phyloP scores from a whole-genome alignment of 2,329 filamentous ascomycete genomes.

The Aspergillus niger region DNA sequence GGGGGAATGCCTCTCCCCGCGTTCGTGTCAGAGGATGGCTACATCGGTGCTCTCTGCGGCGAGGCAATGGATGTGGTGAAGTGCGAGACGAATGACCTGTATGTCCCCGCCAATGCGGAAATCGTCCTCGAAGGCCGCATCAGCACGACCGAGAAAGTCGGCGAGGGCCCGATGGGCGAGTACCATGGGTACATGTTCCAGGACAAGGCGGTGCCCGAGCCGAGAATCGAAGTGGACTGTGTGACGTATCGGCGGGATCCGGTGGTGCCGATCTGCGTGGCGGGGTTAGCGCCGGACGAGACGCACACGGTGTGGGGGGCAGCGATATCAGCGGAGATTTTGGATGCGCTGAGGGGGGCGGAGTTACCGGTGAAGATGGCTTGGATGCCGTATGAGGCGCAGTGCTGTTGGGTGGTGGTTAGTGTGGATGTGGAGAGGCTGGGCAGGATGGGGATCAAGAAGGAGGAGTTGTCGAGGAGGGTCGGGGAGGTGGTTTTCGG shows the following conservation, averaged over 20 bases:
- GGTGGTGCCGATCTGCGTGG: conserved; percentile 21
- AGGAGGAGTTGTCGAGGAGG: not conserved
- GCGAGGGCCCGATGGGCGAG: conserved; percentile 26
- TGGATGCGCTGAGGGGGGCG: conserved; percentile 19
- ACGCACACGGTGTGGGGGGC: conserved; percentile 25
- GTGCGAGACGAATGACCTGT: conserved; percentile 25
- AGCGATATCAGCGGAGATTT: conserved; percentile 21
- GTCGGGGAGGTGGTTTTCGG: not conserved
- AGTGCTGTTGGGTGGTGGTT: not conserved
- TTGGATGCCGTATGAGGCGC: conserved; percentile 22
- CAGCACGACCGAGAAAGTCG: conserved; percentile 18
- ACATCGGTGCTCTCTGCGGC: not conserved
- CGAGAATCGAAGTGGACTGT: conserved; percentile 22
- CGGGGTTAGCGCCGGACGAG: conserved; percentile 21
- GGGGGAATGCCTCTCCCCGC: not conserved
- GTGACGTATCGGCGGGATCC: conserved; percentile 20
- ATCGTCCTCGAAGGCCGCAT: conserved; percentile 24
- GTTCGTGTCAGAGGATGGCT: not conserved
- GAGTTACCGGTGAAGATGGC: conserved; percentile 21
- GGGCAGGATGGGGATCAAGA: not conserved
- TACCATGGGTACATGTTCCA: conserved; percentile 25
- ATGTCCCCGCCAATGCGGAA: conserved; percentile 24
- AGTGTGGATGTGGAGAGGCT: not conserved
- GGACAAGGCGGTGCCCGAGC: conserved; percentile 13
- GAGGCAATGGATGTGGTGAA: conserved; percentile 9